Percentiles rank a stretch among this genome's conserved stretches.
phyloP scores from a whole-genome alignment of 2,329 filamentous ascomycete species.

The Teratosphaeria zuluensis region DNA sequence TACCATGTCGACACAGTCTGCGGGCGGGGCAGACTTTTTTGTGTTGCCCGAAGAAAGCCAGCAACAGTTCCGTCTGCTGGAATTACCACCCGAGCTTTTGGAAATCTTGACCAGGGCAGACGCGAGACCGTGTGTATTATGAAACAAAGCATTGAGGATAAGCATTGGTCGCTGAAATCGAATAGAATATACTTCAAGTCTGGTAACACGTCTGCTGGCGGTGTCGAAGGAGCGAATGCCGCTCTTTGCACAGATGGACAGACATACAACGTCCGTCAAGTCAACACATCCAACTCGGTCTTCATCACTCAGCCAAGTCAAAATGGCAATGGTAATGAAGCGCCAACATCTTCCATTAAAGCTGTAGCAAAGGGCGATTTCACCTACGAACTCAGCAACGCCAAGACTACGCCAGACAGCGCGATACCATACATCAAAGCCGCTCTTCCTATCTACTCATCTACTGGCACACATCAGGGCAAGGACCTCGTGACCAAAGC shows the following conservation, averaged over 20 bases:
- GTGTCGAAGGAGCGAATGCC: conserved; percentile 30
- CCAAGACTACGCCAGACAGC: conserved; percentile 10
- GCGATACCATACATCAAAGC: conserved; percentile 28
- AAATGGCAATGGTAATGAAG: conserved; percentile 13
- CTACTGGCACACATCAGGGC: conserved; percentile 13
- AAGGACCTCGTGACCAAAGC: conserved; percentile 24
- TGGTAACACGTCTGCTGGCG: conserved; percentile 15
- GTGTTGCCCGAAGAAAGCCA: conserved; percentile 34
- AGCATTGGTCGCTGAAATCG: background rate
- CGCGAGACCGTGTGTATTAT: conserved; percentile 29
- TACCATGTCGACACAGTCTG: conserved; percentile 34
- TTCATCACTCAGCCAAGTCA: conserved; percentile 40
- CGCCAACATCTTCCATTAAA: conserved; percentile 23
- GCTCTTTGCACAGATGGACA: conserved; percentile 50
- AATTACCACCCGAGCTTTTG: conserved; percentile 50
- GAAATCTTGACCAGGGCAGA: conserved; percentile 43
- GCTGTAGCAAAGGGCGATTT: conserved; percentile 36
- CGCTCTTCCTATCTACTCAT: conserved; percentile 31
- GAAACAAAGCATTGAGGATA: background rate
- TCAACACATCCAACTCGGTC: conserved; percentile 56
- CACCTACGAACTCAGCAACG: conserved; percentile 32
- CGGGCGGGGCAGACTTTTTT: conserved; percentile 31
- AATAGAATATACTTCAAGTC: conserved; percentile 34
- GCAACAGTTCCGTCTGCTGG: conserved; percentile 49
- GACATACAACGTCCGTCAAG: conserved; percentile 53